Percentiles rank a stretch among this genome's conserved stretches.
phyloP scores from a whole-genome alignment of 176 grass and related monocot genomes.

The Olyra latifolia region DNA sequence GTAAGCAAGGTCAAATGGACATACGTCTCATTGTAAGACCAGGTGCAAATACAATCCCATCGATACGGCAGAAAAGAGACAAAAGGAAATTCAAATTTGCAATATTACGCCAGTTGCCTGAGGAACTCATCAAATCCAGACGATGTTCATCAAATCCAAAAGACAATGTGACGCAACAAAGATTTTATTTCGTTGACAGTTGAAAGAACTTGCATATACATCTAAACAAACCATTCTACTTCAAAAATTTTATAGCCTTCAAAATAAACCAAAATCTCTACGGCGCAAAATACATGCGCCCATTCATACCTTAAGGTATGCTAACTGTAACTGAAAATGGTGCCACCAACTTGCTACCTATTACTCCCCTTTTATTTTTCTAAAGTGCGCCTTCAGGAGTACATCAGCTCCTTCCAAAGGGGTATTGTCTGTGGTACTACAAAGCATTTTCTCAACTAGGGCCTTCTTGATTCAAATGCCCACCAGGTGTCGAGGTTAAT shows the following conservation, averaged over 20 bases:
- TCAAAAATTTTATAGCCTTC: constrained; percentile 15
- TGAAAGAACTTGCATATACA: neutral
- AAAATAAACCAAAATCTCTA: constrained; percentile 19
- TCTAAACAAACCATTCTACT: neutral
- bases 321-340: neutral
- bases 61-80: too few relatives aligned
- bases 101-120: too few relatives aligned
- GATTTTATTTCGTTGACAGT: neutral
- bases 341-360: constrained; percentile 7
- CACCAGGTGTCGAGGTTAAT: constrained; percentile 6
- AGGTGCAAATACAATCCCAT: neutral
- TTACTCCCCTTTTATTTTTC: neutral
- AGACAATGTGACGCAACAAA: neutral
- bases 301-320: neutral
- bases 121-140: neutral
- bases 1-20: neutral
- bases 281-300: neutral
- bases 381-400: neutral
- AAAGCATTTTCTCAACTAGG: constrained; percentile 12
- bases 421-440: neutral
- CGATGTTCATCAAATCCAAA: neutral
- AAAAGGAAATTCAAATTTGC: neutral
- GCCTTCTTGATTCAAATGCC: constrained; percentile 1
- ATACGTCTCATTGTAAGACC: neutral
- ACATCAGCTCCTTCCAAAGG: neutral